Conservation (phyloP, 768 basidiomycete species). For the Boletus eberwhitei region DNA sequence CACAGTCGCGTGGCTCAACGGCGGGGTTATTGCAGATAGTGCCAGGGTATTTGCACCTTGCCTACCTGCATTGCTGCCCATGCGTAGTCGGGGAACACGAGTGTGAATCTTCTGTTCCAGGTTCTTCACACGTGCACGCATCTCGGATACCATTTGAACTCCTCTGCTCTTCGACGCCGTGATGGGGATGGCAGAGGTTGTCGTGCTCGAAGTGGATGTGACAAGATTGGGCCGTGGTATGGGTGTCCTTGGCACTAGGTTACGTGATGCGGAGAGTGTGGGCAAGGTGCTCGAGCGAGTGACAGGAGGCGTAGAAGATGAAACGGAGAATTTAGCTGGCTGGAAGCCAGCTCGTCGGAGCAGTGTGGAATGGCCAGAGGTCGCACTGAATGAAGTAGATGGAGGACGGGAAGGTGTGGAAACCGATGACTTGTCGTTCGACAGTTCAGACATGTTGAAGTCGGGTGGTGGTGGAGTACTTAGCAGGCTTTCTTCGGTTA, state of each 20-base stretch:
- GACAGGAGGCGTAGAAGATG: slow-evolving; percentile 47
- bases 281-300: slow-evolving; percentile 59
- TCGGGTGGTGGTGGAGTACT: slow-evolving; percentile 58
- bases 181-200: slow-evolving; percentile 30
- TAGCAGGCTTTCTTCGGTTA: slow-evolving; percentile 54
- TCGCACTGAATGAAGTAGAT: slow-evolving; percentile 30
- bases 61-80: slow-evolving; percentile 70
- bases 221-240: slow-evolving; percentile 36
- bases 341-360: slow-evolving; percentile 53
- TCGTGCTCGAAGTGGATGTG: slow-evolving; percentile 39
- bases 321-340: slow-evolving; percentile 38
- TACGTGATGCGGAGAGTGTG: slow-evolving; percentile 47
- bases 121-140: slow-evolving; percentile 80
- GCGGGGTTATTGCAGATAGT: slow-evolving; percentile 31
- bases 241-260: slow-evolving; percentile 43
- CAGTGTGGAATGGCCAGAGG: slow-evolving; percentile 43
- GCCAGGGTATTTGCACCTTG: slow-evolving; percentile 39
- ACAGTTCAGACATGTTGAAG: slow-evolving; percentile 57
- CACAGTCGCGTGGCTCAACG: slow-evolving; percentile 37
- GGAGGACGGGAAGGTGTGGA: slow-evolving; percentile 33
- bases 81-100: slow-evolving; percentile 77
- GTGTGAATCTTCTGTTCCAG: slow-evolving; percentile 86
- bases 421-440: slow-evolving; percentile 40
- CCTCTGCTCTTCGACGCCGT: slow-evolving; percentile 71
- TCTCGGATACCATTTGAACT: slow-evolving; percentile 90